Percentiles rank a stretch among this genome's conserved stretches.
These are phyloP conservation scores for Balakata baccata DNA, from an alignment of 345 rosid species.

Conservation along the genomic window DNA sequence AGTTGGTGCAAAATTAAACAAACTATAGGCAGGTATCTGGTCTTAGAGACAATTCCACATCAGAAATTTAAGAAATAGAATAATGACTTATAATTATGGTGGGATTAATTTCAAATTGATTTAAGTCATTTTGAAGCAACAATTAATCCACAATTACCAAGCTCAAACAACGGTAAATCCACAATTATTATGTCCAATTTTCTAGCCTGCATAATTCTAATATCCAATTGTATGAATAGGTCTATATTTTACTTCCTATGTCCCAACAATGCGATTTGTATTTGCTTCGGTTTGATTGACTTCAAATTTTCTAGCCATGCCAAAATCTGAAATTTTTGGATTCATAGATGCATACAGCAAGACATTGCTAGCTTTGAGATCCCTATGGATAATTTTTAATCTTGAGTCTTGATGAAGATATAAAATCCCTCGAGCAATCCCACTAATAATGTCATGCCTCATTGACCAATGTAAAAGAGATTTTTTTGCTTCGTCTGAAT, in stretches of 20 bases:
- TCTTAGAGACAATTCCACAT: no score
- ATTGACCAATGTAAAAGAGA: not conserved
- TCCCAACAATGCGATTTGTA: slow-evolving; percentile 28
- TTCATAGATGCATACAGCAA: slow-evolving; percentile 3
- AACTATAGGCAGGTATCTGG: no score
- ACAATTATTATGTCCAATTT: no score
- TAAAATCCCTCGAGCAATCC: not conserved
- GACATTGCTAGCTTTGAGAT: slow-evolving; percentile 4
- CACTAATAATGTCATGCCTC: not conserved
- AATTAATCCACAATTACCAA: no score
- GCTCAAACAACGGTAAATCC: no score
- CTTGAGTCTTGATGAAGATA: slow-evolving; percentile 10
- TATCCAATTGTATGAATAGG: no score
- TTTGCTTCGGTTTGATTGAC: slow-evolving; percentile 25
- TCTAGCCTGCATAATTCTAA: no score
- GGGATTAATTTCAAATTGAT: no score
- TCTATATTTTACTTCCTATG: slow-evolving; percentile 21
- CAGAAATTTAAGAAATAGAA: no score
- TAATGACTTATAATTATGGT: no score
- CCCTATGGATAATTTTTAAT: slow-evolving; percentile 1
- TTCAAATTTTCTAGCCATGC: slow-evolving; percentile 30
- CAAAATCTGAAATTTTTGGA: slow-evolving; percentile 23
- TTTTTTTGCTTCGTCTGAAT: not conserved
- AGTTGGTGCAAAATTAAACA: no score
- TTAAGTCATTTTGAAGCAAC: no score